Percentiles rank a stretch among this genome's conserved stretches.
Evolutionary conservation across 805 yeast genomes (phyloP).

Genomic region (Saccharomyces kudriavzevii): DNA sequence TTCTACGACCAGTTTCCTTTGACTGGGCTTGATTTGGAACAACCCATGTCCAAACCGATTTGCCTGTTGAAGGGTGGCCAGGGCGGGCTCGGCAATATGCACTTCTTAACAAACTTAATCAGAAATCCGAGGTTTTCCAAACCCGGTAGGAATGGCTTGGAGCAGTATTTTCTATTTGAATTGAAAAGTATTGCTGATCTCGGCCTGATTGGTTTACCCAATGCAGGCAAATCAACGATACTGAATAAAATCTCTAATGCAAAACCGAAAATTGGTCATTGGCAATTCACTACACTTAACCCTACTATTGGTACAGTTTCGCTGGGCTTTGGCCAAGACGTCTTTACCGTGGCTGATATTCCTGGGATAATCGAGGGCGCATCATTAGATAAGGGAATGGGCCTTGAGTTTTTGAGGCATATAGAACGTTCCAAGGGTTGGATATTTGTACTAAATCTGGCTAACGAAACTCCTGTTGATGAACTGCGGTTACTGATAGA

Average conservation of each 20-base stretch:
- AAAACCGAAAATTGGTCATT: constrained; percentile 84
- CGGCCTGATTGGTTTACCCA: constrained; percentile 91
- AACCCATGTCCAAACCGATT: constrained; percentile 57
- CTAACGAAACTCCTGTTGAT: constrained; percentile 51
- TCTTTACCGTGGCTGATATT: constrained; percentile 91
- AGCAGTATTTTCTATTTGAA: constrained; percentile 66
- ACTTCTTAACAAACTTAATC: constrained; percentile 72
- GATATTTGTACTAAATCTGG: constrained; percentile 79
- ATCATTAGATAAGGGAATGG: constrained; percentile 78
- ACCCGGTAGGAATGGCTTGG: constrained; percentile 63
- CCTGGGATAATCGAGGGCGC: constrained; percentile 95
- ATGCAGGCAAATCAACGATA: constrained; percentile 92
- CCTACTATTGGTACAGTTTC: constrained; percentile 88
- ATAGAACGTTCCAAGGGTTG: constrained; percentile 86
- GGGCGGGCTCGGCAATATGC: constrained; percentile 97
- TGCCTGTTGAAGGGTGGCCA: constrained; percentile 73
- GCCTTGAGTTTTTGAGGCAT: constrained; percentile 84
- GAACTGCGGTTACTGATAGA: constrained; percentile 56
- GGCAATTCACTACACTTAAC: constrained; percentile 91
- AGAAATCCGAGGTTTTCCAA: constrained; percentile 89
- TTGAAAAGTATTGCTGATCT: constrained; percentile 83
- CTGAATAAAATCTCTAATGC: constrained; percentile 83
- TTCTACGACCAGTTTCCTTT: constrained; percentile 65
- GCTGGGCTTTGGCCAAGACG: constrained; percentile 50
- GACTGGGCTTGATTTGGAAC: constrained; percentile 66